Conservation (phyloP, 192 early-diverging fungal species). For the Fimicolochytrium jonesii region DNA sequence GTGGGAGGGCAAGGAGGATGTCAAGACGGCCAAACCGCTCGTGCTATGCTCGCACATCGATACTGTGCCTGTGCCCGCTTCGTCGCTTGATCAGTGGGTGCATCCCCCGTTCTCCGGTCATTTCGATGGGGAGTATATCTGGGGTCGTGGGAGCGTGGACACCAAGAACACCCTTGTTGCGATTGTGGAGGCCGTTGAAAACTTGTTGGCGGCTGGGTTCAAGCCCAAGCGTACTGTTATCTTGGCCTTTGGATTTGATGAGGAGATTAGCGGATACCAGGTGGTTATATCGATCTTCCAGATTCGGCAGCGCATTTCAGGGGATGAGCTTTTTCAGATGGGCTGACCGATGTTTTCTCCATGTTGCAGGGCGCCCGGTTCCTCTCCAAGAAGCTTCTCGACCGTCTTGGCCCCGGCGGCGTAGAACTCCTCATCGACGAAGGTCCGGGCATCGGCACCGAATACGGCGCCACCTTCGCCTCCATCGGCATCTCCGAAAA, state of each 20-base stretch:
- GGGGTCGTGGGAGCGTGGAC: slow-evolving; percentile 37
- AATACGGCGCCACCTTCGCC: slow-evolving; percentile 20
- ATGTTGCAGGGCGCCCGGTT: slow-evolving; percentile 9
- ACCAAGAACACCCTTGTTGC: slow-evolving; percentile 22
- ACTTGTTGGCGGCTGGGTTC: slow-evolving; percentile 21
- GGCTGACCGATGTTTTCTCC: no score
- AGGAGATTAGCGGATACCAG: slow-evolving; percentile 36
- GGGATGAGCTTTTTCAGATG: no score
- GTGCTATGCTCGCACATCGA: slow-evolving; percentile 34
- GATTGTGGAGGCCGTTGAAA: slow-evolving; percentile 33
- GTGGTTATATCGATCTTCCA: no score
- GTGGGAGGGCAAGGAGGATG: slow-evolving; percentile 29
- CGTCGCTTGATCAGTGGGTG: slow-evolving; percentile 25
- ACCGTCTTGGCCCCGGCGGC: not conserved
- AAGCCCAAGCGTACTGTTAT: slow-evolving; percentile 21
- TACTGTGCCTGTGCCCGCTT: slow-evolving; percentile 26
- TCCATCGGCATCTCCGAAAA: slow-evolving; percentile 28
- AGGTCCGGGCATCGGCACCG: slow-evolving; percentile 15
- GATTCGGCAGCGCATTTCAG: no score
- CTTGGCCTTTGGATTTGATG: slow-evolving; percentile 40
- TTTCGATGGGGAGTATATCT: slow-evolving; percentile 24
- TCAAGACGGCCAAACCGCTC: slow-evolving; percentile 20
- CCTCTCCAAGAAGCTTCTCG: slow-evolving; percentile 9
- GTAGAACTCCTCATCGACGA: slow-evolving; percentile 40
- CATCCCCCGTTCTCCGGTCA: slow-evolving; percentile 32